Conservation (phyloP, 2,329 filamentous ascomycete species). For the Rasamsonia emersonii region DNA sequence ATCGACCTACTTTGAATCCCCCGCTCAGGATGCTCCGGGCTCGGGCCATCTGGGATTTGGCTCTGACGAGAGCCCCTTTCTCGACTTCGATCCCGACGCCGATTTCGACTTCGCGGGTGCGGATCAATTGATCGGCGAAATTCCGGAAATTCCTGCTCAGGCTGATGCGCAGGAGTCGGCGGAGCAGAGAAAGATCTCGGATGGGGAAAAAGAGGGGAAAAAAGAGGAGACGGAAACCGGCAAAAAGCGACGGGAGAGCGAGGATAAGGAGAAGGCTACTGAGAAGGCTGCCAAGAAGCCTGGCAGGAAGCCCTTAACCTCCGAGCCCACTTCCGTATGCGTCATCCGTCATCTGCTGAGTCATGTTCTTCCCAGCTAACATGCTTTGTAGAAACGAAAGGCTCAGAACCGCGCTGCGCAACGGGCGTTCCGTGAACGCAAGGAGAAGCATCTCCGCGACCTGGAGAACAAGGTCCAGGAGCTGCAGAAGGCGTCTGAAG, state of each 20-base stretch:
- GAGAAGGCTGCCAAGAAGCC: constrained; percentile 72
- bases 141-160: constrained; percentile 44
- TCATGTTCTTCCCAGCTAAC: constrained; percentile 13
- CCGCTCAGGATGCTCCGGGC: constrained; percentile 28
- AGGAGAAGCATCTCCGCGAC: constrained; percentile 63
- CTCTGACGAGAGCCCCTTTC: constrained; percentile 65
- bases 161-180: constrained; percentile 46
- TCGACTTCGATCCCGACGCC: constrained; percentile 74
- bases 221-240: constrained; percentile 57
- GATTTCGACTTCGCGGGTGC: constrained; percentile 61
- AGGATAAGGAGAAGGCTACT: constrained; percentile 62
- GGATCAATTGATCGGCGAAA: constrained; percentile 65
- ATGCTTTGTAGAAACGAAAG: constrained; percentile 49
- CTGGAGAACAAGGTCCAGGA: constrained; percentile 50
- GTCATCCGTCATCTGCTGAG: constrained; percentile 1
- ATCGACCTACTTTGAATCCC: constrained; percentile 23
- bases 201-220: constrained; percentile 47
- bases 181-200: constrained; percentile 51
- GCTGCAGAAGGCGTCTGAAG: constrained; percentile 72
- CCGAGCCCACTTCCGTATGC: constrained; percentile 90
- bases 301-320: constrained; percentile 88
- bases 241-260: constrained; percentile 65
- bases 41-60: constrained; percentile 44
- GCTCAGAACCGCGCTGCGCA: constrained; percentile 91
- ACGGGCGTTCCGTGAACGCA: constrained; percentile 86